Evolutionary conservation across 345 rosid genomes (phyloP).

Genomic region (Mangifera indica): DNA sequence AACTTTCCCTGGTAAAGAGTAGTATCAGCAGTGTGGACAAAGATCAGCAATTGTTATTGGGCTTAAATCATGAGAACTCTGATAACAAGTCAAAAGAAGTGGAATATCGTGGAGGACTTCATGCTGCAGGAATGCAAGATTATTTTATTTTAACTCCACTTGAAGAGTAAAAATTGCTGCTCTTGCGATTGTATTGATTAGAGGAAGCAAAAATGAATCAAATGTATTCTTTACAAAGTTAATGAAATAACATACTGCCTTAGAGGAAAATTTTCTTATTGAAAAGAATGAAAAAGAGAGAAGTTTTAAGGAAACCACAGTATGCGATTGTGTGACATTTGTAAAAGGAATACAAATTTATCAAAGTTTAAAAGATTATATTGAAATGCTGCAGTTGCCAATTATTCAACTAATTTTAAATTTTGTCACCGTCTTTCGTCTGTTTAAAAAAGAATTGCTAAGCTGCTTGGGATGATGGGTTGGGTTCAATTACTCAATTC

Average conservation of each 20-base stretch:
- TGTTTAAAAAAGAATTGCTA: no score
- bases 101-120: conserved; percentile 43
- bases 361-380: neutral
- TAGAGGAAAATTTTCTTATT: no score
- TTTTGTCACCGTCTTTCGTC: no score
- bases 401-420: no score
- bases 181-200: neutral
- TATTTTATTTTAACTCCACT: neutral
- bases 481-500: neutral
- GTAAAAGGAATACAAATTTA: neutral
- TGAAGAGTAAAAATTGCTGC: neutral
- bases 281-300: neutral
- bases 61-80: conserved; percentile 33
- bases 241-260: neutral
- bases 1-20: conserved; percentile 48
- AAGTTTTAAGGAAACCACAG: neutral
- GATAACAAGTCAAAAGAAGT: conserved; percentile 34
- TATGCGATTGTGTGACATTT: neutral
- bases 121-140: conserved; percentile 45
- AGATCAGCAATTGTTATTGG: conserved; percentile 39
- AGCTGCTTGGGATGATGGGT: no score
- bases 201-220: neutral
- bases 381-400: neutral
- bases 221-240: neutral
- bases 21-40: conserved; percentile 20